These are phyloP conservation scores for Herpomyces periplanetae DNA, from an alignment of 2,329 filamentous ascomycete genomes.

Conservation along the genomic window DNA sequence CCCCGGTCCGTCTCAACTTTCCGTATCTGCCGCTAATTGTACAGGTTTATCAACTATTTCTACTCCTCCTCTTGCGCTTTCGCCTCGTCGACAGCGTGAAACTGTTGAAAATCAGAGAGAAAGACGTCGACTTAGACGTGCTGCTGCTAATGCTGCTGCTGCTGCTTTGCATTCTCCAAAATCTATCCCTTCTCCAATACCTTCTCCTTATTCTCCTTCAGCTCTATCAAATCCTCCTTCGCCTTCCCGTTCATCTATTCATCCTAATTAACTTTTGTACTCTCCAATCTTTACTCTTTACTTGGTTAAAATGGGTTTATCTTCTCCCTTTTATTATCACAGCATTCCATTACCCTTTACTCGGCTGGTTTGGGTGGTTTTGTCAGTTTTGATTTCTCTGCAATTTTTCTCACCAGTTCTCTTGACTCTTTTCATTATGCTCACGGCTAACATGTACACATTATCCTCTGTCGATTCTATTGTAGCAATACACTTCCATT, in stretches of 20 bases:
- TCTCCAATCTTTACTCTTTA: constrained; percentile 3
- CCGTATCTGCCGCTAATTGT: no score
- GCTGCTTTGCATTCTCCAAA: no score
- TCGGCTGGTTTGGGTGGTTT: no score
- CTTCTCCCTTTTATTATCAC: constrained; percentile 3
- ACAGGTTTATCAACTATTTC: no score
- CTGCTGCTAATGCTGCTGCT: no score
- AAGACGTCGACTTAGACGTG: no score
- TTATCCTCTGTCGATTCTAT: constrained; percentile 2
- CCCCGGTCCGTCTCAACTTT: no score
- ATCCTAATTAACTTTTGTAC: neutral
- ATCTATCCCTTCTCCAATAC: constrained; percentile 5
- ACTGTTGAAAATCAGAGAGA: no score
- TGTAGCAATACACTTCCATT: constrained; percentile 6
- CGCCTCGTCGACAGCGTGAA: no score
- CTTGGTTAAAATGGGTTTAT: constrained; percentile 3
- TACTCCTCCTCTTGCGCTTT: no score
- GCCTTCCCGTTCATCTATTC: constrained; percentile 4
- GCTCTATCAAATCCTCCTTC: no score
- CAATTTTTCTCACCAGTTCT: constrained; percentile 2
- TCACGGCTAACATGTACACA: constrained; percentile 2
- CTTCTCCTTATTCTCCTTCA: constrained; percentile 5
- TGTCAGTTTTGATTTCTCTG: constrained; percentile 2
- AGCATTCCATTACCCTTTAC: constrained; percentile 2
- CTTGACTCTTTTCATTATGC: constrained; percentile 1